phyloP scores from a whole-genome alignment of 208 protist genomes.

The Acanthamoeba sp. region DNA sequence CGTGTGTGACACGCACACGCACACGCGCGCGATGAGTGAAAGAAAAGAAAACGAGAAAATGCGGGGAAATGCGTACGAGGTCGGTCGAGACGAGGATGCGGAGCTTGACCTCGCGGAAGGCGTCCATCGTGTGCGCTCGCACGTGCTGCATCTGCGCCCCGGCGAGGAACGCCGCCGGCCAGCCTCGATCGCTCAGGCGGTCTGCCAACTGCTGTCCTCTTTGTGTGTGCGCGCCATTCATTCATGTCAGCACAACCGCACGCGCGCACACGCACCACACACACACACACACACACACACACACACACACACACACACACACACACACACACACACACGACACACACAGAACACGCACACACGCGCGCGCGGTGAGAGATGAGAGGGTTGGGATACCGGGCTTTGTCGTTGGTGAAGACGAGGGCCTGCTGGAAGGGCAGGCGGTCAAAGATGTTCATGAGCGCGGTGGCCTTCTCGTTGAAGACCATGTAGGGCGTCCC shows the following conservation, averaged over 20 bases:
- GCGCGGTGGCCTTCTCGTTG: background rate
- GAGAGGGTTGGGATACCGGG: no score
- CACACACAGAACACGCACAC: background rate
- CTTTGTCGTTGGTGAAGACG: conserved; percentile 41
- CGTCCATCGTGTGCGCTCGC: background rate
- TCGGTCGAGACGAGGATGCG: conserved; percentile 71
- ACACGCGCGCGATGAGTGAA: background rate
- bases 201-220: conserved; percentile 12
- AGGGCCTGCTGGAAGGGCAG: conserved; percentile 50
- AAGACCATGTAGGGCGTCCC: background rate
- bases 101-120: conserved; percentile 25
- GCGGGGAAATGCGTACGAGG: background rate
- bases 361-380: no score
- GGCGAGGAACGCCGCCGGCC: conserved; percentile 30
- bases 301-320: no score
- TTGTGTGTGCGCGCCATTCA: background rate
- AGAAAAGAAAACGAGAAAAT: background rate
- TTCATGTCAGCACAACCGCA: no score
- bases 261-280: background rate
- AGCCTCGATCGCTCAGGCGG: background rate
- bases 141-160: background rate
- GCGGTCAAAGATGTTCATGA: background rate
- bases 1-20: background rate
- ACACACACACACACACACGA: no score
- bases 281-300: background rate